Conservation (phyloP, 441 rosid genomes). For the Monsonia emarginata region DNA sequence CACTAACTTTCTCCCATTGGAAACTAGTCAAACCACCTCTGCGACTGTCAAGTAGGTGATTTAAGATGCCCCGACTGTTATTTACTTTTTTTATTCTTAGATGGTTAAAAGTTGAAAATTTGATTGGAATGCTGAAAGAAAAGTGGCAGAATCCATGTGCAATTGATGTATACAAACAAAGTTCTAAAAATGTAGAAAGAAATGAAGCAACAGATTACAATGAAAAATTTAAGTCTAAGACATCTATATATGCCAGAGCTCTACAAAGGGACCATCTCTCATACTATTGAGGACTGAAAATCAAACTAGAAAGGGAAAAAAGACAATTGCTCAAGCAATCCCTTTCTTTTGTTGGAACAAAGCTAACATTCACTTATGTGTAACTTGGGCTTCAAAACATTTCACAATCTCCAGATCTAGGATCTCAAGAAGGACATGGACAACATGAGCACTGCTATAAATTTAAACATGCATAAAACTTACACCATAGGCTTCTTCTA, state of each 20-base stretch:
- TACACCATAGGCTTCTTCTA: conserved; percentile 67
- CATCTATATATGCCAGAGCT: neutral
- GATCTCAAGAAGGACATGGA: neutral
- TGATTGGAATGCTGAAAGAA: too few relatives aligned
- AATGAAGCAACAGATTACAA: neutral
- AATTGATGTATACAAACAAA: neutral
- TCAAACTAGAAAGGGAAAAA: neutral
- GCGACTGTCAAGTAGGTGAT: neutral
- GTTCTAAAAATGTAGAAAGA: neutral
- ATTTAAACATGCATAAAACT: conserved; percentile 24
- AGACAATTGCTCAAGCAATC: neutral
- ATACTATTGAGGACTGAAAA: neutral
- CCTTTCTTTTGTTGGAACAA: neutral
- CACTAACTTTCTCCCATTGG: neutral
- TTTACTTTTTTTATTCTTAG: neutral
- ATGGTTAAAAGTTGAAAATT: neutral
- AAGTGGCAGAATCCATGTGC: neutral
- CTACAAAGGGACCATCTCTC: neutral
- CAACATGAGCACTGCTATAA: neutral
- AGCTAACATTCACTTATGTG: too few relatives aligned
- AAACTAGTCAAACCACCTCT: neutral
- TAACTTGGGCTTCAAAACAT: too few relatives aligned
- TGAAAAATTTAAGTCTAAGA: neutral
- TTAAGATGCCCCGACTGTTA: neutral
- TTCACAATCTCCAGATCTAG: neutral